phyloP scores from a whole-genome alignment of 1,284 basidiomycete genomes.

The Tylopilus sp. region DNA sequence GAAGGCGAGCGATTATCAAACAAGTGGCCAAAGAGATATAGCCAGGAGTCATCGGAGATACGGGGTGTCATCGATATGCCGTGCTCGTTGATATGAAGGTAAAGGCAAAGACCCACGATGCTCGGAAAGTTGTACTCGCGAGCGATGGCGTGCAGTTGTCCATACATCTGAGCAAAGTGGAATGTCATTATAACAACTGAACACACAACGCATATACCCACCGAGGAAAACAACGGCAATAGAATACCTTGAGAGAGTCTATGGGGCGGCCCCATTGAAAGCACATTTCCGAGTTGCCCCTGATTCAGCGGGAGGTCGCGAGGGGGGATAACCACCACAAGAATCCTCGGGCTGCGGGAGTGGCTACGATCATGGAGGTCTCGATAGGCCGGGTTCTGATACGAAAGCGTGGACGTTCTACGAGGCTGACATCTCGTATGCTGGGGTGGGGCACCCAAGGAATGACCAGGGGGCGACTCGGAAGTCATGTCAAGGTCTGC shows the following conservation, averaged over 20 bases:
- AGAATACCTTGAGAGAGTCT: constrained; percentile 65
- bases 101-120: constrained; percentile 67
- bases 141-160: constrained; percentile 70
- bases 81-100: constrained; percentile 58
- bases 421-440: constrained; percentile 39
- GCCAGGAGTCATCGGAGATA: constrained; percentile 75
- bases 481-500: constrained; percentile 16
- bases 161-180: constrained; percentile 54
- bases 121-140: constrained; percentile 78
- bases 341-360: constrained; percentile 49
- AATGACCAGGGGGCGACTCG: constrained; percentile 5
- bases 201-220: constrained; percentile 36
- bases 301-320: constrained; percentile 55
- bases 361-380: constrained; percentile 47
- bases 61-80: constrained; percentile 59
- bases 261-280: constrained; percentile 56
- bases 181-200: neutral
- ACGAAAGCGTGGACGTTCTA: constrained; percentile 51
- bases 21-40: constrained; percentile 61
- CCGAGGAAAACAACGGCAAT: constrained; percentile 73
- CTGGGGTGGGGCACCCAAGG: constrained; percentile 26
- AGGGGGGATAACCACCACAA: constrained; percentile 69
- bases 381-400: constrained; percentile 50
- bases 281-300: constrained; percentile 55
- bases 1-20: constrained; percentile 47